Percentiles rank a stretch among this genome's conserved stretches.
These are phyloP conservation scores for Glonium stellatum DNA, from an alignment of 495 filamentous ascomycete genomes.

Conservation along the genomic window DNA sequence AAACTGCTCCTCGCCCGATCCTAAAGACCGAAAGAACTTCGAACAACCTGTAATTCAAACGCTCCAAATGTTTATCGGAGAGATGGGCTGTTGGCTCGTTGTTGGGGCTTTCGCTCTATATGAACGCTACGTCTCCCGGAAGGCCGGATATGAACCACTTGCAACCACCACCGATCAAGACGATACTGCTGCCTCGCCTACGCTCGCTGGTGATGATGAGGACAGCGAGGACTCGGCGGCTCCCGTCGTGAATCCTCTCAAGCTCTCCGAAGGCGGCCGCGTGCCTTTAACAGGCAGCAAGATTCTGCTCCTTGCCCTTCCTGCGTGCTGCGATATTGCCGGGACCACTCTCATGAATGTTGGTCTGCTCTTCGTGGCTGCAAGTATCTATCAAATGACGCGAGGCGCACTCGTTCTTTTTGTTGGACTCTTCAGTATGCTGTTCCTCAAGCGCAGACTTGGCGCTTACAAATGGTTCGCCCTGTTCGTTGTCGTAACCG, in stretches of 20 bases:
- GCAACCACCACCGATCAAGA: conserved; percentile 10
- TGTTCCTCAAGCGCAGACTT: conserved; percentile 75
- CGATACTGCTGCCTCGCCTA: conserved; percentile 2
- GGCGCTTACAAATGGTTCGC: conserved; percentile 83
- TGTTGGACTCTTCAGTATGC: conserved; percentile 87
- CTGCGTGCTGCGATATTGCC: conserved; percentile 86
- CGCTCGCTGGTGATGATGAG: conserved; percentile 2
- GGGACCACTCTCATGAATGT: conserved; percentile 97
- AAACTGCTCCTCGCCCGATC: conserved; percentile 72
- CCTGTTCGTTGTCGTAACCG: conserved; percentile 76
- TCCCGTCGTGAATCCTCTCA: conserved; percentile 47
- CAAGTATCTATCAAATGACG: conserved; percentile 98
- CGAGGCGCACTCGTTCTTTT: conserved; percentile 89
- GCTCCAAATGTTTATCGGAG: conserved; percentile 88
- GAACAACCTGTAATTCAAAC: conserved; percentile 97
- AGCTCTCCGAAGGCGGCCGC: conserved; percentile 38
- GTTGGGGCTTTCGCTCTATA: conserved; percentile 60
- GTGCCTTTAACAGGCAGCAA: conserved; percentile 60
- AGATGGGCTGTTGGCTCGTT: conserved; percentile 88
- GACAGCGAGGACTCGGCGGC: conserved; percentile 15
- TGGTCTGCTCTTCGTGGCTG: conserved; percentile 85
- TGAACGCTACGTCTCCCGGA: conserved; percentile 47
- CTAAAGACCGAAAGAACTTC: conserved; percentile 61
- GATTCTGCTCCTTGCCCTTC: conserved; percentile 71
- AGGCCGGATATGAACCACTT: conserved; percentile 56